phyloP scores from a whole-genome alignment of 257 asterid species.

The Solanum pinnatisectum region DNA sequence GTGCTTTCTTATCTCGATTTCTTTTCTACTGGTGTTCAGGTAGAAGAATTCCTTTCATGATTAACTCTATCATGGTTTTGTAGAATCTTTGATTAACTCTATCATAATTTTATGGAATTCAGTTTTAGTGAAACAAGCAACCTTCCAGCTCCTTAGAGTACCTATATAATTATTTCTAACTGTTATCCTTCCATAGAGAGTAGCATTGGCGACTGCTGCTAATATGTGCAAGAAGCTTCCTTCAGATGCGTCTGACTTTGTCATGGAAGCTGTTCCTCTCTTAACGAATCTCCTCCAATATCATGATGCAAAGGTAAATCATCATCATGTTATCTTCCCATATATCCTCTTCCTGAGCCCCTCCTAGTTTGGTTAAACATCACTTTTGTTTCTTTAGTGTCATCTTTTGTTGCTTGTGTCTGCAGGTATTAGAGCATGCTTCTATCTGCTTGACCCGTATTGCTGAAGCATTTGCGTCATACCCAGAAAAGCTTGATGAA shows the following conservation, averaged over 20 bases:
- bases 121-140: background rate
- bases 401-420: background rate
- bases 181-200: conserved; percentile 46
- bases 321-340: background rate
- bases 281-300: conserved; percentile 95
- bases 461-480: conserved; percentile 96
- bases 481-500: conserved; percentile 89
- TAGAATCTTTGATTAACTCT: background rate
- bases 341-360: background rate
- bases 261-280: conserved; percentile 98
- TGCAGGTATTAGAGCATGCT: conserved; percentile 89
- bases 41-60: conserved; percentile 12
- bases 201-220: conserved; percentile 94
- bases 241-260: conserved; percentile 95
- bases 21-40: conserved; percentile 99
- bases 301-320: conserved; percentile 86
- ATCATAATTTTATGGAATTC: background rate
- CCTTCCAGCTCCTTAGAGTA: background rate
- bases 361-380: background rate
- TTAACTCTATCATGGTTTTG: background rate
- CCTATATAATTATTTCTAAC: background rate
- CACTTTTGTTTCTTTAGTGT: conserved; percentile 1
- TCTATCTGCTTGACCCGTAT: conserved; percentile 95
- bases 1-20: conserved; percentile 98
- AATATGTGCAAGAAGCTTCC: conserved; percentile 98